Evolutionary conservation across 768 basidiomycete genomes (phyloP).

Genomic region (Amanita subjunquillea): DNA sequence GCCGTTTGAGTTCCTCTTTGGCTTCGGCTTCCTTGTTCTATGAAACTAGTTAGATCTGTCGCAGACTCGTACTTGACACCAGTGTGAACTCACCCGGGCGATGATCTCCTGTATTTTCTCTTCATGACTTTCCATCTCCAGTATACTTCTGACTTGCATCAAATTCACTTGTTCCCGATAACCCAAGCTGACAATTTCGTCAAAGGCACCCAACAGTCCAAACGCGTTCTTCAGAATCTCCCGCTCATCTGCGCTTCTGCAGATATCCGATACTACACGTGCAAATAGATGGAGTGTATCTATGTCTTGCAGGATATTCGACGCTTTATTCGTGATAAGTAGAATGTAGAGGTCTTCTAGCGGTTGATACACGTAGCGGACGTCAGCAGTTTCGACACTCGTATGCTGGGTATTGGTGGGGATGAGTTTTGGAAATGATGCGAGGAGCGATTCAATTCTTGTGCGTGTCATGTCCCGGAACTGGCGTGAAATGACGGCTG

Average conservation of each 20-base stretch:
- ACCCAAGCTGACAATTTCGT: conserved; percentile 90
- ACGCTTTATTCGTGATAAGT: conserved; percentile 95
- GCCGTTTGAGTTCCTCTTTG: conserved; percentile 96
- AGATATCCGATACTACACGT: conserved; percentile 87
- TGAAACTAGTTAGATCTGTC: not conserved
- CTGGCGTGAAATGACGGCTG: conserved; percentile 93
- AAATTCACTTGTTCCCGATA: conserved; percentile 72
- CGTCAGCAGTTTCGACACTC: conserved; percentile 91
- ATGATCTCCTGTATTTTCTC: conserved; percentile 98
- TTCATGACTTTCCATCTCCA: conserved; percentile 89
- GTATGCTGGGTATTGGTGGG: conserved; percentile 91
- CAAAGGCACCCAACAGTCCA: conserved; percentile 90
- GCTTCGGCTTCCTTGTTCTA: conserved; percentile 99
- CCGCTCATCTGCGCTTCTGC: conserved; percentile 75
- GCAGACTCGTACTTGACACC: not conserved
- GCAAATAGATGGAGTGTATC: conserved; percentile 93
- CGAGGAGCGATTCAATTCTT: conserved; percentile 89
- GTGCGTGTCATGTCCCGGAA: conserved; percentile 90
- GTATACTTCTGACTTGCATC: conserved; percentile 65
- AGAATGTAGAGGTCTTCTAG: conserved; percentile 96
- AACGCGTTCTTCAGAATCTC: conserved; percentile 89
- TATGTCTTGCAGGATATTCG: conserved; percentile 98
- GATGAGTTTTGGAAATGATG: conserved; percentile 96
- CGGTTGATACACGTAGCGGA: conserved; percentile 94
- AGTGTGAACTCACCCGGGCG: conserved; percentile 53